Conservation (phyloP, 108 stramenopile species). For the Nitzschia palea region DNA sequence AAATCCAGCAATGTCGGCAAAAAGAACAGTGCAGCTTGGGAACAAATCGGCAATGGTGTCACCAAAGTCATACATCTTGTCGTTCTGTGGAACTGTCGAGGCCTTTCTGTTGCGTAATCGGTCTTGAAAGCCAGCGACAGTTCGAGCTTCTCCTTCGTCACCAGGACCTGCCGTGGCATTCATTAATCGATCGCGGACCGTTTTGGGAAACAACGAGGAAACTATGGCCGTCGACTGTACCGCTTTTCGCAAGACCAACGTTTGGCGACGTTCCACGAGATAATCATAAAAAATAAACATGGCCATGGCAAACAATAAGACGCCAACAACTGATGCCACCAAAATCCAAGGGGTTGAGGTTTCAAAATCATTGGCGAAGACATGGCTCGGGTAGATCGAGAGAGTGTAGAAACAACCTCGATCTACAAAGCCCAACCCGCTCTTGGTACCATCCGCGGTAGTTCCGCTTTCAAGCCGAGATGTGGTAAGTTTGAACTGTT, state of each 20-base stretch:
- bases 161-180: not conserved
- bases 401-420: slow-evolving; percentile 29
- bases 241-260: slow-evolving; percentile 17
- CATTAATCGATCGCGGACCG: not conserved
- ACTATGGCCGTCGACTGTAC: slow-evolving; percentile 22
- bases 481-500: not conserved
- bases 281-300: slow-evolving; percentile 36
- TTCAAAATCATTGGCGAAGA: slow-evolving; percentile 46
- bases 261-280: slow-evolving; percentile 6
- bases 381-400: slow-evolving; percentile 54
- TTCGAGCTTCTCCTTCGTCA: not conserved
- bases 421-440: slow-evolving; percentile 7
- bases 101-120: not conserved
- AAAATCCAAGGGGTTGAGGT: slow-evolving; percentile 37
- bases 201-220: slow-evolving; percentile 24
- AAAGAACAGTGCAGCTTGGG: not conserved
- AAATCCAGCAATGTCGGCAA: slow-evolving; percentile 5
- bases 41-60: slow-evolving; percentile 24
- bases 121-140: not conserved
- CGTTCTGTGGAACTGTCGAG: not conserved
- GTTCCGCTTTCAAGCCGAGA: not conserved
- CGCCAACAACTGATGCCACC: slow-evolving; percentile 31
- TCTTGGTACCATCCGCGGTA: not conserved
- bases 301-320: slow-evolving; percentile 31
- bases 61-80: not conserved